Evolutionary conservation across 2,329 filamentous ascomycete species (phyloP), one percentile per base, ranked within the genome.

Genomic region (Neonectria punicea): DNA sequence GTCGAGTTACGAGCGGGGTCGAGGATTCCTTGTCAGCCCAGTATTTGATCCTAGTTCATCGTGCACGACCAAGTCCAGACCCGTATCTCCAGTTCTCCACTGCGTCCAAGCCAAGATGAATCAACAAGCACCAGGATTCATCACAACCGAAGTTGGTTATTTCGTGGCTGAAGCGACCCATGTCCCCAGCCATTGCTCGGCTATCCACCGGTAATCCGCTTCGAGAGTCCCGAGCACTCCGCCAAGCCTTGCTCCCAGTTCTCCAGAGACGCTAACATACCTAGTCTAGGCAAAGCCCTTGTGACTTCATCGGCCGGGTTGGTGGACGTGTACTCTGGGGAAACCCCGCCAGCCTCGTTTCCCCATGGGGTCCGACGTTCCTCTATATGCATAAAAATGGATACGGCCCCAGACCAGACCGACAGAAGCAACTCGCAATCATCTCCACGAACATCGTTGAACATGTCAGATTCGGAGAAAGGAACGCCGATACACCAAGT

Each of bases 381-480:
- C 10, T 46, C 43, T 46, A 46, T 20, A 22, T 51, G 47, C 20
- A 20, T 20, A 20, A 20, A 20, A 32, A 28, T 32, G 47, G 25
- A 51, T 28, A 34, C 30, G 2, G 18, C 18, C 47, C 47, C 49
- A 18, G 44, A 25, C 20, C 49, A 18, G 44, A 49, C 20, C 5
- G 20, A 47, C 13, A 14, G 20, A 25, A 16, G 14, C 44, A 25
- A 25, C 44, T 47, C 20, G 22, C 44, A 25, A 16, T 22, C 25
- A 50, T 50, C 47, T 18, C 16, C 47, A 8, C 14, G 20, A 18
- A 3, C 13, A 58, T 30, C 34, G 47, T 28, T 41, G 18, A 66
- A 18, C 43, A 72, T 72, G 70, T 67, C 70, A 28, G 49, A 61
- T 41, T 66, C 69, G 16, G 68, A 72, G 14, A 72, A 72, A 18